Base-by-base conservation (phyloP, 2,329 filamentous ascomycete genomes). In the Fusarium anguioides region DNA sequence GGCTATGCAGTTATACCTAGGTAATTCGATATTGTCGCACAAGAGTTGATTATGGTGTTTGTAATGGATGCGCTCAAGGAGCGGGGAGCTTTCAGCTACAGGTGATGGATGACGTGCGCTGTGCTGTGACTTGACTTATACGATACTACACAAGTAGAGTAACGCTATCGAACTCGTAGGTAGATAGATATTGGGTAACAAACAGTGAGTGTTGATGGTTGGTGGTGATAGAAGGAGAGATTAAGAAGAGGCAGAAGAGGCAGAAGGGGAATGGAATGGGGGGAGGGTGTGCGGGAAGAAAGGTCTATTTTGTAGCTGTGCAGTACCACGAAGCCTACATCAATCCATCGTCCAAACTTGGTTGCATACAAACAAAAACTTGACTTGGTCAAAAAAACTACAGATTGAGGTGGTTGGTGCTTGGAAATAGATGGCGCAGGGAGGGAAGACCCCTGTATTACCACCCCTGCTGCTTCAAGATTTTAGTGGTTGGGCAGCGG, bases 361-460 rank as follows among this genome's bases (percentile, higher is more conserved):
- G 37, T 27, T 33, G 29, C 49, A n/a, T n/a, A n/a, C n/a, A n/a
- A n/a, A n/a, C n/a, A n/a, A 47, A 62, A n/a, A 47, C 31, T 54
- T 60, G 24, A 37, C 47, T 66, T 26, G 46, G n/a, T 14, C 29
- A 15, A 46, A 24, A 31, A 49, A 41, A 31, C 33, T 31, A 31
- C 24, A n/a, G 39, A 52, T 54, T 27, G 44, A 49, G 60, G 65
- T 65, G 65, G 65, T 68, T 68, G 65, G 65, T 63, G 50, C 64
- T 54, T 53, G 35, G 60, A 62, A 66, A 68, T 41, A 50, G 56
- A 69, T 65, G 65, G 65, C 65, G 64, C 64, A 68, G 65, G 64
- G 60, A 46, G 64, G 54, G 54, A 57, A 56, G n/a, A 46, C 51
- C 65, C 65, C n/a, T 68, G 65, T 18, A 51, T 39, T 40, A 33